Percentiles rank a stretch among this genome's conserved stretches.
Conservation (phyloP, 345 rosid genomes). For the Adansonia digitata region DNA sequence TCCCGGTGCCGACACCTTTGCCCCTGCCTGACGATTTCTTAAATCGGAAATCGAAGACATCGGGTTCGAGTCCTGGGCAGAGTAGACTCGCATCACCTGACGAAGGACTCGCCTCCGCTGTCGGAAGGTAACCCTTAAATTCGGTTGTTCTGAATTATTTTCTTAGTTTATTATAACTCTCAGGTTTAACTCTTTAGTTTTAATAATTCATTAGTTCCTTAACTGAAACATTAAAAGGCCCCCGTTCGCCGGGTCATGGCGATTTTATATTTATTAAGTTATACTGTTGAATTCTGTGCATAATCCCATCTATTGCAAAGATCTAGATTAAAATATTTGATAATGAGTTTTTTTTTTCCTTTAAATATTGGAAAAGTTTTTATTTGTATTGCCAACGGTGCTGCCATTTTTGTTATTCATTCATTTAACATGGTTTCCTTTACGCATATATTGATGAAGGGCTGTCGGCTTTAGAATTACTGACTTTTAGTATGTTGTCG, state of each 20-base stretch:
- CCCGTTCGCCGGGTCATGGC: neutral
- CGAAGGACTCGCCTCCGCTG: constrained; percentile 10
- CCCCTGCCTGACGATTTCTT: constrained; percentile 41
- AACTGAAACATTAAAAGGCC: neutral
- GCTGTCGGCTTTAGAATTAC: neutral
- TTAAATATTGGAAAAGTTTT: neutral
- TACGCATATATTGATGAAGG: neutral
- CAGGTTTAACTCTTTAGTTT: neutral
- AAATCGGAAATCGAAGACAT: constrained; percentile 17
- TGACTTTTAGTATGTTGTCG: neutral
- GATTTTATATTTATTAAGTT: neutral
- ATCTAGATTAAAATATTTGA: neutral
- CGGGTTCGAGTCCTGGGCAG: constrained; percentile 12
- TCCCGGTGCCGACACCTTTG: constrained; percentile 49
- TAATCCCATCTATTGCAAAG: neutral
- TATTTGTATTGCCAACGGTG: neutral
- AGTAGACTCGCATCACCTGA: constrained; percentile 21
- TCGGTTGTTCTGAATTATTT: neutral
- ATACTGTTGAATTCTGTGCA: neutral
- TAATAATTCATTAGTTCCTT: neutral
- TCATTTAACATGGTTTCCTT: neutral
- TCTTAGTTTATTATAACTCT: neutral
- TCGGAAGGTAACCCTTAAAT: constrained; percentile 17
- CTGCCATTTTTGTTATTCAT: neutral
- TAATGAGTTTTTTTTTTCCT: neutral